Evolutionary conservation across 805 yeast genomes (phyloP).

Genomic region (Metschnikowia cerradonensis): DNA sequence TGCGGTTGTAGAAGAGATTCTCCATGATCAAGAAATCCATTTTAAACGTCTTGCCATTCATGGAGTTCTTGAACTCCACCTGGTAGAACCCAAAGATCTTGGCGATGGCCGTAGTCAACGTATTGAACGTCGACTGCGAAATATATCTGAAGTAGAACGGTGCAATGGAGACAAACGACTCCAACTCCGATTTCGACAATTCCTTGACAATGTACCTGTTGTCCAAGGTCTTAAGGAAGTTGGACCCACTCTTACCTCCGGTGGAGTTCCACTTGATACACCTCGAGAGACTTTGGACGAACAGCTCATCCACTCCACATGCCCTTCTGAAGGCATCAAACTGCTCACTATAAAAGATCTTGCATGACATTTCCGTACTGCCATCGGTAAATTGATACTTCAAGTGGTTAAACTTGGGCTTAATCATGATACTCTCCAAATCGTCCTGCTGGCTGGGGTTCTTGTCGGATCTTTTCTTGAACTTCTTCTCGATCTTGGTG

Average conservation of each 20-base stretch:
- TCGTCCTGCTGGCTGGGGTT: constrained; percentile 23
- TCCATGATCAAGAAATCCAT: constrained; percentile 96
- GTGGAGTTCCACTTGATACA: constrained; percentile 94
- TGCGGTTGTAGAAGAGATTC: constrained; percentile 80
- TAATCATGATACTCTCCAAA: constrained; percentile 69
- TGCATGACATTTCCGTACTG: constrained; percentile 77
- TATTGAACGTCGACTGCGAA: constrained; percentile 92
- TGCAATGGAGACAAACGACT: constrained; percentile 91
- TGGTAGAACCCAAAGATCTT: constrained; percentile 95
- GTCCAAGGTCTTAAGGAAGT: constrained; percentile 87
- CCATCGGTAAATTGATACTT: constrained; percentile 91
- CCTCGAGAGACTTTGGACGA: constrained; percentile 84
- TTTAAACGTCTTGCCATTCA: constrained; percentile 70
- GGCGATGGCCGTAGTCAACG: constrained; percentile 89
- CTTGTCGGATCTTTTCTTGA: constrained; percentile 27
- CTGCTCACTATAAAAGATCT: constrained; percentile 92
- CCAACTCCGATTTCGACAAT: constrained; percentile 80
- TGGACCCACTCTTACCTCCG: constrained; percentile 97
- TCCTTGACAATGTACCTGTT: constrained; percentile 88
- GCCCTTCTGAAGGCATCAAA: constrained; percentile 88
- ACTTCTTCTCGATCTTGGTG: constrained; percentile 39
- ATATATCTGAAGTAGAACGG: constrained; percentile 95
- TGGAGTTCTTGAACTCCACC: constrained; percentile 77
- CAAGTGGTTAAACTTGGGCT: constrained; percentile 82
- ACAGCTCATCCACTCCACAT: constrained; percentile 72